Base-by-base conservation (phyloP, 768 basidiomycete species). In the Mycena haematopus region DNA sequence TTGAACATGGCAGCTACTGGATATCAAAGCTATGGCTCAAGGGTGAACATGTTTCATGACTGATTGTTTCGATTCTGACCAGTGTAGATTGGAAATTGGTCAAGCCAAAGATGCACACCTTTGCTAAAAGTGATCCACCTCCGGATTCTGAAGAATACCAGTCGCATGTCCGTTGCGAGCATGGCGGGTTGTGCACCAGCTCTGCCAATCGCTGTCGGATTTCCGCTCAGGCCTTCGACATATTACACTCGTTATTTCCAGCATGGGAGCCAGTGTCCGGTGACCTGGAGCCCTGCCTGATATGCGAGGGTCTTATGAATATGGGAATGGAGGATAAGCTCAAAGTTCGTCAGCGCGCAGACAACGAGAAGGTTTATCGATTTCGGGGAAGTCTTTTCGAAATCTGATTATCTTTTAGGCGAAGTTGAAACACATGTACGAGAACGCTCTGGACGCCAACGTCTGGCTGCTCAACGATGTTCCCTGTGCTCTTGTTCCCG, bases 1-100 rank as follows among this genome's bases (percentile, higher is more conserved):
- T 76, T 14, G 82, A 83, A 58, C 72, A 74, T 17, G 64, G 66
- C 17, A 83, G 84, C 8, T 88, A 81, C 71, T 92, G 89, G 88
- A 85, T 94, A 69, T 94, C 93, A 0, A 92, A 88, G 70, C 72
- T 76, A 7, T 95, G 93, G 93, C 72, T 90, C 4, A 89, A 82
- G 83, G 92, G 92, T 90, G 60, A 17, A 73, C 60, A 46, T 52
- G 61, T 61, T 47, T 63, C 6, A 61, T 68, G 22, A 38, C 33
- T 35, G 47, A 58, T 36, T 44, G 21, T n/a, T 2, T 53, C n/a
- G 31, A 21, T 56, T 59, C 53, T 51, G 31, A 45, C 19, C 27
- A 21, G 33, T 19, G n/a, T 65, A 95, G 93, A 92, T 72, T 95
- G 93, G 93, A 79, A 79, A 71, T 74, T 85, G 55, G 69, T 74